Evolutionary conservation across 139 green algal genomes (phyloP), one percentile per base, ranked within the genome.

Genomic region (Yamagishiella unicocca): DNA sequence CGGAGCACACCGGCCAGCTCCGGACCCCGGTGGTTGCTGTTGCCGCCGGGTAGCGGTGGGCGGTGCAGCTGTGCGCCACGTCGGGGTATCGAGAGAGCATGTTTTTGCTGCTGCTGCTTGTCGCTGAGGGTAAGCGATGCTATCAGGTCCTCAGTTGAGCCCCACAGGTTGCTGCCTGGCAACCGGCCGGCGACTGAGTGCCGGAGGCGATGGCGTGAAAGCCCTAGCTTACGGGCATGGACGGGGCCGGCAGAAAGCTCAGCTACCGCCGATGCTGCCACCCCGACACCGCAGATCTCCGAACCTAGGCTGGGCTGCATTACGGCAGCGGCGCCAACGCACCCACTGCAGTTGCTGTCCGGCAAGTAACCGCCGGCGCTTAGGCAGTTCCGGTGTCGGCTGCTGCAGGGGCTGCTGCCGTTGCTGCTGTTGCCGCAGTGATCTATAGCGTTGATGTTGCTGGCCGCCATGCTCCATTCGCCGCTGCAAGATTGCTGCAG

Each of bases 121-220:
- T 80, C 72, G 27, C 72, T 42, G 4, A 84, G 38, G 37, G 38
- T 55, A 4, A 84, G 58, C 4, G 58, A 17, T 5, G 78, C 78
- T 24, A 84, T 74, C 38, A 84, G 27, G 40, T 84, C 38, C 42
- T 84, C 78, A 24, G 78, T 61, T 3, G 55, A 74, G 55, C 55
- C 78, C 78, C 78, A 84, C 7, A 73, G 25, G 37, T 37, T 31
- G 31, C n/a, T 22, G 64, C 29, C 17, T n/a, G n/a, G n/a, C n/a
- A 19, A 2, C 66, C 66, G 9, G 31, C 66, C 33, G 66, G 33
- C 17, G 66, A 33, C 10, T 45, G 66, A 10, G 33, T 33, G 33
- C 9, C 66, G 17, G 66, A 46, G 66, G 21, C 27, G 21, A 74
- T 35, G 31, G 66, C n/a, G n/a, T n/a, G n/a, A n/a, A n/a, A n/a